Percentiles rank a stretch among this genome's conserved stretches.
Conservation (phyloP, 192 early-diverging fungal genomes). For the Entomortierella lignicola region DNA sequence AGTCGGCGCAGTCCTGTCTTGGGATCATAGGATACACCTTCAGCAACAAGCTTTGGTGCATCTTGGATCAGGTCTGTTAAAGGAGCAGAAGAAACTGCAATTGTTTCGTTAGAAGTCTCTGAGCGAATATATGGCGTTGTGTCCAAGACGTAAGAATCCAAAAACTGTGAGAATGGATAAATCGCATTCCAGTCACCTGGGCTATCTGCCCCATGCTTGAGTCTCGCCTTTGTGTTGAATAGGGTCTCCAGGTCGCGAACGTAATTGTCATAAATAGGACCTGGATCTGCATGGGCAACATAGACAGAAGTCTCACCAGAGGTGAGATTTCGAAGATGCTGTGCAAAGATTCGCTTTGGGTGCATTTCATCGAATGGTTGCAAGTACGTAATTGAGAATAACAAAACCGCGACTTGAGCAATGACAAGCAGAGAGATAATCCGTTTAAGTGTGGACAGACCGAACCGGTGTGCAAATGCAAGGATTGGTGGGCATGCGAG, state of each 20-base stretch:
- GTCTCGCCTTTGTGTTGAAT: slow-evolving; percentile 45
- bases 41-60: slow-evolving; percentile 54
- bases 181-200: slow-evolving; percentile 66
- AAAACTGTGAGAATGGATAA: slow-evolving; percentile 70
- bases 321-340: slow-evolving; percentile 73
- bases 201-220: slow-evolving; percentile 38
- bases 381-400: slow-evolving; percentile 18
- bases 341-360: slow-evolving; percentile 70
- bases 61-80: slow-evolving; percentile 26
- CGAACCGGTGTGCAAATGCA: slow-evolving; percentile 62
- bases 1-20: slow-evolving; percentile 58
- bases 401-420: slow-evolving; percentile 39
- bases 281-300: slow-evolving; percentile 71
- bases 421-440: slow-evolving; percentile 34
- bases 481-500: slow-evolving; percentile 55
- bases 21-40: slow-evolving; percentile 57
- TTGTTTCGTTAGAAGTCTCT: slow-evolving; percentile 36
- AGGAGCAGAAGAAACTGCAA: slow-evolving; percentile 19
- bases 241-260: slow-evolving; percentile 53
- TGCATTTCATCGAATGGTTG: slow-evolving; percentile 68
- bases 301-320: slow-evolving; percentile 63
- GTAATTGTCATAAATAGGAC: slow-evolving; percentile 56
- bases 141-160: slow-evolving; percentile 63
- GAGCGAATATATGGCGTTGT: slow-evolving; percentile 51
- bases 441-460: slow-evolving; percentile 30